Percentiles rank a stretch among this genome's conserved stretches.
phyloP scores from a whole-genome alignment of 2,329 filamentous ascomycete genomes.

The Calonectria naviculata region DNA sequence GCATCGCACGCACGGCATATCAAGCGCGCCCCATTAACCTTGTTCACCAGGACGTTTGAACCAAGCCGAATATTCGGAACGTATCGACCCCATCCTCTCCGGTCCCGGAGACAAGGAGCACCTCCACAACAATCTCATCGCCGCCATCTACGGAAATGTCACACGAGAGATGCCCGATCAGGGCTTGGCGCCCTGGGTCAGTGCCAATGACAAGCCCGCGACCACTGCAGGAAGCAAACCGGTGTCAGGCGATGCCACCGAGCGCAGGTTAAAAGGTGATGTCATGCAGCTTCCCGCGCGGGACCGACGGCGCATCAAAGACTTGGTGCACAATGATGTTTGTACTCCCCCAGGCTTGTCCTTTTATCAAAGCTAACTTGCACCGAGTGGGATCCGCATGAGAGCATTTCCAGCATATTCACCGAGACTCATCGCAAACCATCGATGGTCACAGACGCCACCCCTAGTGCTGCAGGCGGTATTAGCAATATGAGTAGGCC shows the following conservation, averaged over 20 bases:
- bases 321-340: constrained; percentile 71
- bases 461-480: constrained; percentile 74
- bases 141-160: constrained; percentile 76
- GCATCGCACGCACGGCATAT: constrained; percentile 13
- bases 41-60: constrained; percentile 67
- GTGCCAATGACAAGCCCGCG: constrained; percentile 75
- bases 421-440: constrained; percentile 60
- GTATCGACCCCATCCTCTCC: constrained; percentile 69
- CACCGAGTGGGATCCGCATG: constrained; percentile 64
- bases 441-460: constrained; percentile 66
- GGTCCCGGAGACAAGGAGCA: constrained; percentile 71
- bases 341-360: constrained; percentile 39
- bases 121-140: constrained; percentile 75
- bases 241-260: constrained; percentile 72
- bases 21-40: constrained; percentile 41
- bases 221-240: constrained; percentile 69
- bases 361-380: constrained; percentile 29
- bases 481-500: constrained; percentile 83
- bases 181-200: constrained; percentile 77
- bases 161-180: constrained; percentile 76
- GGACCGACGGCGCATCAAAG: constrained; percentile 75
- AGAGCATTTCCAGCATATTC: constrained; percentile 64
- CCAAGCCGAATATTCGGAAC: constrained; percentile 68
- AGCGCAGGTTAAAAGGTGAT: constrained; percentile 74
- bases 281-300: constrained; percentile 77